Evolutionary conservation across 1,139 yeast species (phyloP).

Genomic region (Saccharomycopsis phalli): DNA sequence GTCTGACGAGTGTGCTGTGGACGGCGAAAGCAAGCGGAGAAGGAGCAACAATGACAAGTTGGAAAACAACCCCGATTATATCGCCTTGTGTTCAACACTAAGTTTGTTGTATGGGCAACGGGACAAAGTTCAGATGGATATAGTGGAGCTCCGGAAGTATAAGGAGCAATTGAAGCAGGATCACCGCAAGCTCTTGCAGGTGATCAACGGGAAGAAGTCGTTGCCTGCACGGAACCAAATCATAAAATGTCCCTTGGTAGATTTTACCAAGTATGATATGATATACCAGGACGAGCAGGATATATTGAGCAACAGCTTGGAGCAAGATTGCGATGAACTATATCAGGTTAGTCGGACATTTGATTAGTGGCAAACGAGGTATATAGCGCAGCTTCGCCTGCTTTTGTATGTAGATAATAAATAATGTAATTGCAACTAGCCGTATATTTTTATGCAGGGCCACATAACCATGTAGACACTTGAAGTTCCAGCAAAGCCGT

Average conservation of each 20-base stretch:
- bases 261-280: conserved; percentile 17
- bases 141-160: conserved; percentile 10
- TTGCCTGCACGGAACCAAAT: conserved; percentile 17
- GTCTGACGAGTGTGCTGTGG: not conserved
- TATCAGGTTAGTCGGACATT: conserved; percentile 11
- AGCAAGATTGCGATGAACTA: not conserved
- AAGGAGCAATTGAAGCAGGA: conserved; percentile 11
- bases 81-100: conserved; percentile 16
- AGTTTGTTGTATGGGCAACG: conserved; percentile 13
- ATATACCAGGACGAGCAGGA: conserved; percentile 9
- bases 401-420: too few species aligned
- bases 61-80: conserved; percentile 16
- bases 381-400: not conserved
- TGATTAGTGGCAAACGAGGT: not conserved
- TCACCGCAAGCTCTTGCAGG: conserved; percentile 1
- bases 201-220: not conserved
- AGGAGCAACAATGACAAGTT: not conserved
- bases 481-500: not conserved
- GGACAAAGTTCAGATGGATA: conserved; percentile 14
- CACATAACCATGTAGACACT: too few species aligned
- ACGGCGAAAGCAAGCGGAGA: not conserved
- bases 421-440: too few species aligned
- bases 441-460: too few species aligned
- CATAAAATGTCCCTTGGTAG: conserved; percentile 17
- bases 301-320: not conserved